Percentiles rank a stretch among this genome's conserved stretches.
Conservation (phyloP, 1,284 basidiomycete genomes). For the Macrocybe sp. region DNA sequence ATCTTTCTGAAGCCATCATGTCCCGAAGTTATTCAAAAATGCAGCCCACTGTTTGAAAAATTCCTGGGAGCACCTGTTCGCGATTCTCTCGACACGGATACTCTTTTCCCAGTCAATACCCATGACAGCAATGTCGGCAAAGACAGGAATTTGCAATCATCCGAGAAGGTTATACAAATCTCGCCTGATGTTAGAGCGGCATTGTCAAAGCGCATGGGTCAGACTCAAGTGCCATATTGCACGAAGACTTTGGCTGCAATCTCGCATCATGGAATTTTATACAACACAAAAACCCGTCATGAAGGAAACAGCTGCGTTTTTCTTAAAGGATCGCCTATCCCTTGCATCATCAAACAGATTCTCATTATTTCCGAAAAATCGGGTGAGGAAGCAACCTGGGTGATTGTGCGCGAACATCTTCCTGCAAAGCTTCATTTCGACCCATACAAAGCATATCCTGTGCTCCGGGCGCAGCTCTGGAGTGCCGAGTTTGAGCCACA, state of each 20-base stretch:
- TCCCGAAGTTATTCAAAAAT: conserved; percentile 2
- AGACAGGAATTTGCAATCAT: background rate
- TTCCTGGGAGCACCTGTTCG: conserved; percentile 4
- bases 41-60: conserved; percentile 4
- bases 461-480: no score
- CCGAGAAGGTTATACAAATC: background rate
- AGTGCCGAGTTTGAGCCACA: no score
- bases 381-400: no score
- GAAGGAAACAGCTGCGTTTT: conserved; percentile 10
- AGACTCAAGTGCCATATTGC: background rate
- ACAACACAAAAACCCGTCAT: conserved; percentile 1
- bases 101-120: background rate
- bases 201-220: background rate
- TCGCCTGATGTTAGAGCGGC: background rate
- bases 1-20: conserved; percentile 7
- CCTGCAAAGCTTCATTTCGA: no score
- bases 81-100: conserved; percentile 3
- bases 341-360: background rate
- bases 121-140: background rate
- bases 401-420: no score
- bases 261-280: background rate
- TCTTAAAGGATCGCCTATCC: background rate
- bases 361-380: no score
- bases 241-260: background rate
- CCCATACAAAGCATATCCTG: no score